phyloP scores from a whole-genome alignment of 1,284 basidiomycete species.

The Cryptococcus sp. region DNA sequence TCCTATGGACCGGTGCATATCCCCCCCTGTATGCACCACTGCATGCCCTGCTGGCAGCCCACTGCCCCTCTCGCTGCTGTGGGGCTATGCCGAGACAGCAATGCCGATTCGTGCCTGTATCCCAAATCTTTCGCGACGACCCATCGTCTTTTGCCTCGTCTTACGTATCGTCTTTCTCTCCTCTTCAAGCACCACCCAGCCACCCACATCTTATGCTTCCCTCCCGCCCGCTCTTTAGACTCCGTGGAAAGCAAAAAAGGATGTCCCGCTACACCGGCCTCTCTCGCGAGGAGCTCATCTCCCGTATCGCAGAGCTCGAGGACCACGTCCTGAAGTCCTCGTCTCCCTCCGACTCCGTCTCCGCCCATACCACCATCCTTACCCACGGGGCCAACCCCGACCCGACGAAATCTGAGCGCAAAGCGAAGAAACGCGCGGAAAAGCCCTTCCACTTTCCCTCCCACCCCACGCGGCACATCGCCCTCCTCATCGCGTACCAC shows the following conservation, averaged over 20 bases:
- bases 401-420: slow-evolving; percentile 5
- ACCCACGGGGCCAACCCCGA: background rate
- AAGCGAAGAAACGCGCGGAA: slow-evolving; percentile 16
- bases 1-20: no score
- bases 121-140: no score
- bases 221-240: slow-evolving; percentile 3
- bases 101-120: no score
- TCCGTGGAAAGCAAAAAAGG: background rate
- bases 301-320: slow-evolving; percentile 60
- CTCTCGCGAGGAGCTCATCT: slow-evolving; percentile 61
- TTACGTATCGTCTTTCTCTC: no score
- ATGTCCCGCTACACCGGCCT: slow-evolving; percentile 28
- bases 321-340: background rate
- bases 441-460: slow-evolving; percentile 58
- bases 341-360: background rate
- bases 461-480: slow-evolving; percentile 79
- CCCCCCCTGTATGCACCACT: no score
- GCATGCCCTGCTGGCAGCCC: no score
- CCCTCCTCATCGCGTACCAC: slow-evolving; percentile 85
- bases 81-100: no score
- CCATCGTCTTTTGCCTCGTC: no score
- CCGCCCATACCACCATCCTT: background rate
- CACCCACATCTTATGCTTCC: slow-evolving; percentile 11
- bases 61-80: no score
- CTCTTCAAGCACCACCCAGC: background rate